These are phyloP conservation scores for Sarocladium kiliense DNA, from an alignment of 2,329 filamentous ascomycete genomes.

Conservation along the genomic window DNA sequence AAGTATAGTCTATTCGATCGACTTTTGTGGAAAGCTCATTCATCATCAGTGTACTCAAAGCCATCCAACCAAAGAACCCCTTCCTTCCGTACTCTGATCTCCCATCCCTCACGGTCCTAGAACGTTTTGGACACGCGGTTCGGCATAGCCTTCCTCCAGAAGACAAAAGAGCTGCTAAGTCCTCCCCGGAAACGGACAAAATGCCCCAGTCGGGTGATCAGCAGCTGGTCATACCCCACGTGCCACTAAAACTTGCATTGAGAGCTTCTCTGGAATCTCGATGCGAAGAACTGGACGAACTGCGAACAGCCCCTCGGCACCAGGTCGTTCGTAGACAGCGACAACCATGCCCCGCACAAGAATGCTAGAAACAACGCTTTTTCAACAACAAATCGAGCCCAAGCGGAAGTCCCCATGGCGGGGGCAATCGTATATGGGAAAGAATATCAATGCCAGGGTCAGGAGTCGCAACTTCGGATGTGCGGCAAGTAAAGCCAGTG, in stretches of 20 bases:
- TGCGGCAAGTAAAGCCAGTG: neutral
- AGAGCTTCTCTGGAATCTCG: neutral
- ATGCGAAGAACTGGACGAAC: neutral
- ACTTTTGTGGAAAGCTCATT: conserved; percentile 9
- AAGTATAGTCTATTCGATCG: conserved; percentile 8
- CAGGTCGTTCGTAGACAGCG: neutral
- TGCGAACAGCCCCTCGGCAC: neutral
- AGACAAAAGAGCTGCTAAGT: neutral
- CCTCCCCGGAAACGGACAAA: neutral
- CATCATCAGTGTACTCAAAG: conserved; percentile 8
- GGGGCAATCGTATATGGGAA: neutral
- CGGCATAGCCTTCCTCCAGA: neutral
- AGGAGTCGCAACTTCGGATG: neutral
- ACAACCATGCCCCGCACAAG: neutral
- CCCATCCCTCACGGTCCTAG: neutral
- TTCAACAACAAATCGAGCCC: conserved; percentile 6
- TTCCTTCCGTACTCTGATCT: neutral
- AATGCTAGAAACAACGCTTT: conserved; percentile 10
- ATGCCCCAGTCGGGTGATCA: too few relatives aligned
- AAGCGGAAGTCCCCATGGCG: neutral
- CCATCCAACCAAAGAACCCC: neutral
- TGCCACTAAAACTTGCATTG: neutral
- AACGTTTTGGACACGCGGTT: neutral
- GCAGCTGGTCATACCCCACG: too few relatives aligned
- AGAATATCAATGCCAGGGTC: neutral